phyloP scores from a whole-genome alignment of 148 eudicot genomes.

The Fallopia convolvulus region DNA sequence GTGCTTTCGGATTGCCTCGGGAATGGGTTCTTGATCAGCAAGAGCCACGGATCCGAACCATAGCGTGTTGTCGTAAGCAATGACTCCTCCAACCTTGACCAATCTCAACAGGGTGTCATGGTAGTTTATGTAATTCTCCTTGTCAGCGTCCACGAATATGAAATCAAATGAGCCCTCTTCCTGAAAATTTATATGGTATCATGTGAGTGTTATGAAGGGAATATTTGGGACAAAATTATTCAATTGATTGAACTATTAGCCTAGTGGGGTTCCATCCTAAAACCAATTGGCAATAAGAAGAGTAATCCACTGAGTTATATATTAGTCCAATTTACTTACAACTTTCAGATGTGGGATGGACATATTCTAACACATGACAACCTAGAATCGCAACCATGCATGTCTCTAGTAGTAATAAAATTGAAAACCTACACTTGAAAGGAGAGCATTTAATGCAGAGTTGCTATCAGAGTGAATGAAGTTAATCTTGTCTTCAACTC shows the following conservation, averaged over 20 bases:
- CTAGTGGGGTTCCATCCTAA: too few relatives aligned
- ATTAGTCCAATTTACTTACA: too few relatives aligned
- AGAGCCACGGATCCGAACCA: conserved; percentile 22
- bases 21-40: conserved; percentile 2
- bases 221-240: too few relatives aligned
- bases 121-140: conserved; percentile 17
- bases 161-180: conserved; percentile 20
- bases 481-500: conserved; percentile 29
- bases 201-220: too few relatives aligned
- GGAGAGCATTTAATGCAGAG: conserved; percentile 17
- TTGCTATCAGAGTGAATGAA: conserved; percentile 21
- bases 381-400: too few relatives aligned
- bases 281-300: too few relatives aligned
- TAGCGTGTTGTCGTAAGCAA: conserved; percentile 17
- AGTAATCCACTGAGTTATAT: too few relatives aligned
- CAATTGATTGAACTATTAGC: too few relatives aligned
- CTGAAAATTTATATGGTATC: background rate
- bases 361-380: too few relatives aligned
- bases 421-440: conserved; percentile 16
- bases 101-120: conserved; percentile 13
- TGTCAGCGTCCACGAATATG: conserved; percentile 20
- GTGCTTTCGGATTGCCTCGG: background rate
- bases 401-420: too few relatives aligned
- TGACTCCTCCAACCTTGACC: conserved; percentile 21
- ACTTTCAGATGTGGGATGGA: too few relatives aligned